A percentile compares a stretch with the other conserved stretches of the same genome.
Evolutionary conservation across 176 grass and related monocot species (phyloP).

Genomic region (Olyra latifolia): DNA sequence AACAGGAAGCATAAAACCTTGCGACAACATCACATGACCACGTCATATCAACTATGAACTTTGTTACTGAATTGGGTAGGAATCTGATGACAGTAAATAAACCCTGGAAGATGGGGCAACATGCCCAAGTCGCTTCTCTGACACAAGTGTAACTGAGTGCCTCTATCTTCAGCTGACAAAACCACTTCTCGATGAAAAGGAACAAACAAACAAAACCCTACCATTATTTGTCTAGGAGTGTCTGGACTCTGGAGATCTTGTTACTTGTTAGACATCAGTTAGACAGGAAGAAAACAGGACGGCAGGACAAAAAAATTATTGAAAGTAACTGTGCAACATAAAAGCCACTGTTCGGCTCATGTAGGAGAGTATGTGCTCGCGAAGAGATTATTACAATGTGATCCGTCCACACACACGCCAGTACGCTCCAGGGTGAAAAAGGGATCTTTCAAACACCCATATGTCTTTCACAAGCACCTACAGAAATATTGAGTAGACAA

Average conservation of each 20-base stretch:
- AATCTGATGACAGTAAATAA: not conserved
- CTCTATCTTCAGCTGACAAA: slow-evolving; percentile 2
- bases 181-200: not conserved
- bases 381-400: slow-evolving; percentile 28
- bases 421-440: slow-evolving; percentile 77
- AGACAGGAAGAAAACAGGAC: not conserved
- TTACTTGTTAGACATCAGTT: slow-evolving; percentile 40
- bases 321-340: not conserved
- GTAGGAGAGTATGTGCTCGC: not conserved
- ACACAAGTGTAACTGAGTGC: not conserved
- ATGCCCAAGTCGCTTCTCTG: not conserved
- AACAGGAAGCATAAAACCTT: not conserved
- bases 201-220: slow-evolving; percentile 4
- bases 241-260: slow-evolving; percentile 21
- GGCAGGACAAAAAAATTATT: slow-evolving; percentile 29
- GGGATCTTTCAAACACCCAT: slow-evolving; percentile 87
- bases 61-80: not conserved
- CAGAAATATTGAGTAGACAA: slow-evolving; percentile 20
- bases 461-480: slow-evolving; percentile 84
- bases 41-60: not conserved
- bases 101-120: not conserved
- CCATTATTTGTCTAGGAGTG: not conserved
- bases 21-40: not conserved
- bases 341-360: not conserved
- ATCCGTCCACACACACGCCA: slow-evolving; percentile 77